These are phyloP conservation scores for Metroxylon sagu DNA, from an alignment of 176 grass and related monocot genomes.

Conservation along the genomic window DNA sequence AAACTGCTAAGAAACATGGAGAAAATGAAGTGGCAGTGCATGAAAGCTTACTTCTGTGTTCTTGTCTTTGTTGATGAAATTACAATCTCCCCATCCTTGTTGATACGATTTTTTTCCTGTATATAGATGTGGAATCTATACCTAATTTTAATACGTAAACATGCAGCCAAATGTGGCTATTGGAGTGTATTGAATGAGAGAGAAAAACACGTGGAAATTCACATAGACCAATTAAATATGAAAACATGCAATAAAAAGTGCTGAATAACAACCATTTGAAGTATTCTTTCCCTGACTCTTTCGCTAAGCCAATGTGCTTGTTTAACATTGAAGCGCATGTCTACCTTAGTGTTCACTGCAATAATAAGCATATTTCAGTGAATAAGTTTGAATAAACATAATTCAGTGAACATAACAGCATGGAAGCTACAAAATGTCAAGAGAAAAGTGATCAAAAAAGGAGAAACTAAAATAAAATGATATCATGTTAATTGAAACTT, in stretches of 20 bases:
- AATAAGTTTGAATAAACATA: neutral
- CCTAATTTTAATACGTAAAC: too few relatives aligned
- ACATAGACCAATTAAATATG: too few relatives aligned
- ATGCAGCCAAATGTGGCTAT: too few relatives aligned
- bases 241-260: too few relatives aligned
- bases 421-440: too few relatives aligned
- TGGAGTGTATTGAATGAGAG: too few relatives aligned
- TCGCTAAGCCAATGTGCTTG: slow-evolving; percentile 85
- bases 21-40: slow-evolving; percentile 1
- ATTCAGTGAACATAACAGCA: too few relatives aligned
- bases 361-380: slow-evolving; percentile 1
- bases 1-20: neutral
- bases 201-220: too few relatives aligned
- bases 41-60: slow-evolving; percentile 70
- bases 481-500: too few relatives aligned
- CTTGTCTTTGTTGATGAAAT: slow-evolving; percentile 97
- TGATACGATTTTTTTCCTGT: slow-evolving; percentile 97
- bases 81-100: slow-evolving; percentile 87
- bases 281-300: slow-evolving; percentile 69
- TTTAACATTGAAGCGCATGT: slow-evolving; percentile 94
- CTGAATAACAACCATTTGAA: slow-evolving; percentile 50
- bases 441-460: too few relatives aligned
- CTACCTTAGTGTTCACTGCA: slow-evolving; percentile 96
- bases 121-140: neutral
- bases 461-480: too few relatives aligned